Base-by-base conservation (phyloP, 164 flowering plant species). In the Akebia trifoliata region DNA sequence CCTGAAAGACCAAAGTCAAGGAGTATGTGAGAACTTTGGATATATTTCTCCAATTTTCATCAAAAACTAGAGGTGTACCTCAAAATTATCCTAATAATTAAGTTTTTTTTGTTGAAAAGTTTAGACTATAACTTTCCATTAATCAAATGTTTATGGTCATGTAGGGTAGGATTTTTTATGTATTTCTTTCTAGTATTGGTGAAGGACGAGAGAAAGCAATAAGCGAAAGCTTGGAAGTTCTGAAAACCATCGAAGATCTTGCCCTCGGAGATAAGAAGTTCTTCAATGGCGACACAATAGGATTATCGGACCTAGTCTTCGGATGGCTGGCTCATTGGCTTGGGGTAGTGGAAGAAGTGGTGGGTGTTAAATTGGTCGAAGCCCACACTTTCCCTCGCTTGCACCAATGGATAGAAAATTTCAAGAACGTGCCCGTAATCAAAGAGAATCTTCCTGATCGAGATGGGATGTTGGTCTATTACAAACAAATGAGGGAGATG, bases 141-240 rank as follows among this genome's bases (percentile, higher is more conserved):
- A 43, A 2, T 1, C 4, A 8, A 11, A 18, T n/a, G n/a, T n/a
- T n/a, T 28, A 18, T 32, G 7, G 30, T 7, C 36, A 31, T 55
- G 46, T 44, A 72, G 75, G 22, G 12, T 17, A 24, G 20, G 15
- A 8, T 21, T 10, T 53, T 69, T 26, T 20, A 48, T 8, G 38
- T 31, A 12, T 25, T 50, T 12, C 8, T 28, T 56, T 53, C 17
- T 1, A 20, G 56, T 8, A 39, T 25, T 6, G 82, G 77, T 0
- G 74, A 69, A 36, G 71, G 64, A 42, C 79, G 71, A 37, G 69
- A 64, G 54, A 68, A 69, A 56, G 78, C 80, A 20, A 39, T 2
- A 12, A 52, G 38, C n/a, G 79, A 73, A 43, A 54, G 55, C 20
- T 59, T 42, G 29, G 72, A 69, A 20, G 2, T 59, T 8, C 38